These are phyloP conservation scores for Penicillium sp. DNA, from an alignment of 2,329 filamentous ascomycete genomes.

Conservation along the genomic window DNA sequence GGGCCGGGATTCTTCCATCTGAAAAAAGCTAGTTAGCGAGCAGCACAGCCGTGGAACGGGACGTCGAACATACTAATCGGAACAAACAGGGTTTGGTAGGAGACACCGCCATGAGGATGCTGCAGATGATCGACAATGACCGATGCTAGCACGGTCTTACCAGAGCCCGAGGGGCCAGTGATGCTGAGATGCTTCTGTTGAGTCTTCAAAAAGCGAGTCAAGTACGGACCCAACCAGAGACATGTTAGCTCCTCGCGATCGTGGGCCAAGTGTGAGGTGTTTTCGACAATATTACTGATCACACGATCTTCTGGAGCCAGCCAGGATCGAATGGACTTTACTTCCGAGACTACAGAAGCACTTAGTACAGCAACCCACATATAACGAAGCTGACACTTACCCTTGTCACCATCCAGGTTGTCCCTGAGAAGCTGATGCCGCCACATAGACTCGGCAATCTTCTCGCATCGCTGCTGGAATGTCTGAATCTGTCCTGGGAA, in stretches of 20 bases:
- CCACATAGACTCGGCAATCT: slow-evolving; percentile 47
- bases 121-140: slow-evolving; percentile 48
- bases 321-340: slow-evolving; percentile 43
- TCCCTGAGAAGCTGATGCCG: slow-evolving; percentile 42
- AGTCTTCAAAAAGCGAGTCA: slow-evolving; percentile 56
- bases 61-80: slow-evolving; percentile 37
- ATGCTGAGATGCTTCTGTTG: slow-evolving; percentile 51
- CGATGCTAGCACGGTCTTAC: slow-evolving; percentile 45
- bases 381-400: slow-evolving; percentile 20
- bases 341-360: slow-evolving; percentile 29
- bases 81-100: slow-evolving; percentile 42
- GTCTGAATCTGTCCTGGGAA: slow-evolving; percentile 44
- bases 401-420: slow-evolving; percentile 35
- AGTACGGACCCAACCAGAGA: slow-evolving; percentile 57
- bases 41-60: neutral
- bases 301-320: slow-evolving; percentile 54
- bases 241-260: slow-evolving; percentile 58
- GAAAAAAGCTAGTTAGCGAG: neutral
- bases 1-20: slow-evolving; percentile 40
- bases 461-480: slow-evolving; percentile 42
- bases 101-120: slow-evolving; percentile 40
- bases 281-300: slow-evolving; percentile 49
- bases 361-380: neutral
- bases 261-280: slow-evolving; percentile 47
- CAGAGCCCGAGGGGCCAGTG: slow-evolving; percentile 45